A percentile compares a stretch with the other conserved stretches of the same genome.
Conservation (phyloP, 2,329 filamentous ascomycete genomes). For the Geosmithia morbida region DNA sequence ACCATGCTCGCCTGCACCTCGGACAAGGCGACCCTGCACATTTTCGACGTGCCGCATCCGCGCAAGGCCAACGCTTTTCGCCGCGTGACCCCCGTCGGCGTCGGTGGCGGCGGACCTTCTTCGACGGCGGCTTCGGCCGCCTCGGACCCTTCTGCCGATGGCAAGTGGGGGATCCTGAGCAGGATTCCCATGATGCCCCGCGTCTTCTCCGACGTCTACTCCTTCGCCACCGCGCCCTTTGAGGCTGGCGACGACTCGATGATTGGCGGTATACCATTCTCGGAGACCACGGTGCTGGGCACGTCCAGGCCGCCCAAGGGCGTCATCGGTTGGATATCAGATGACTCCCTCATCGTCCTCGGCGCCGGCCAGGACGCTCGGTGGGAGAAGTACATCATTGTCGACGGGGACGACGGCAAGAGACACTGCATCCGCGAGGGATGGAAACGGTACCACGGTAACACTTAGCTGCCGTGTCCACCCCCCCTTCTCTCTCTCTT, state of each 20-base stretch:
- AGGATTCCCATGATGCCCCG: conserved; percentile 75
- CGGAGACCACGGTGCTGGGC: conserved; percentile 30
- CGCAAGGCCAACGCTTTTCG: conserved; percentile 20
- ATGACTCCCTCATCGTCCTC: conserved; percentile 60
- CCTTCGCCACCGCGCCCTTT: conserved; percentile 67
- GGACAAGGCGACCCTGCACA: conserved; percentile 89
- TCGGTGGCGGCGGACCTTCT: conserved; percentile 4
- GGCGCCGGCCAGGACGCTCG: conserved; percentile 67
- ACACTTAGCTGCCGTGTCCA: conserved; percentile 10
- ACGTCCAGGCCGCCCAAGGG: conserved; percentile 59
- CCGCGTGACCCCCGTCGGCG: conserved; percentile 7
- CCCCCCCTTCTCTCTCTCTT: background rate
- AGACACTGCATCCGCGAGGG: conserved; percentile 55
- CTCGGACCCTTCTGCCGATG: conserved; percentile 22
- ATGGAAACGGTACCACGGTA: conserved; percentile 64
- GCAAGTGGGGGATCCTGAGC: conserved; percentile 76
- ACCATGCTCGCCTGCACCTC: conserved; percentile 79
- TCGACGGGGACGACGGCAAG: conserved; percentile 53
- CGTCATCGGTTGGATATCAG: conserved; percentile 68
- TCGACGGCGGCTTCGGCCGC: conserved; percentile 20
- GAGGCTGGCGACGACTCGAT: conserved; percentile 64
- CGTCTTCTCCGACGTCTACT: conserved; percentile 81
- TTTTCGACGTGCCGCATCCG: conserved; percentile 69
- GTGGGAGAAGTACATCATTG: conserved; percentile 77
- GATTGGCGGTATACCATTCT: conserved; percentile 26